phyloP scores from a whole-genome alignment of 345 rosid species.

The Citrus sinensis region DNA sequence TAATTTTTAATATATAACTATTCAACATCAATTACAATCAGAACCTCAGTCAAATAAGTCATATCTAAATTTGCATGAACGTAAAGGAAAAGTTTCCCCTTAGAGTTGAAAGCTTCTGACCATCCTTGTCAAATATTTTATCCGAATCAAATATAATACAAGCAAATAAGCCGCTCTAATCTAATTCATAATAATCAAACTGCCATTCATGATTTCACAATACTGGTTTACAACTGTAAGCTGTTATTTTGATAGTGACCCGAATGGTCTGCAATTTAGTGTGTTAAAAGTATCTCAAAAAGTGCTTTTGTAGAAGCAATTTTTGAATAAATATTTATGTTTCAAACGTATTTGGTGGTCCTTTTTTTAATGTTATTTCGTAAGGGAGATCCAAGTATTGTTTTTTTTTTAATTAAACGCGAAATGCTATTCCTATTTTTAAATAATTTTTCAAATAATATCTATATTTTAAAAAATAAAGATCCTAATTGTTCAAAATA shows the following conservation, averaged over 20 bases:
- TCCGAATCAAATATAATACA: background rate
- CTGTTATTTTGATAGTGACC: background rate
- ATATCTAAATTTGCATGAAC: too few relatives aligned
- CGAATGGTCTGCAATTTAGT: background rate
- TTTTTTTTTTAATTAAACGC: too few relatives aligned
- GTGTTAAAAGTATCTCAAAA: background rate
- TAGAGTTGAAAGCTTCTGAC: background rate
- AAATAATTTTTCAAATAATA: too few relatives aligned
- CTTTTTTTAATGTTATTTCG: too few relatives aligned
- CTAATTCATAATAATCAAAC: background rate
- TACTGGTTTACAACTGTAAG: background rate
- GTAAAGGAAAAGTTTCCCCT: background rate
- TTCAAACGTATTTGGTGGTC: too few relatives aligned
- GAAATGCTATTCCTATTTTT: too few relatives aligned
- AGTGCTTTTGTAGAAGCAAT: background rate
- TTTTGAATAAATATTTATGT: background rate
- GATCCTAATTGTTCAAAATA: too few relatives aligned
- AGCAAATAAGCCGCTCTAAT: background rate
- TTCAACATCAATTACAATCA: too few relatives aligned
- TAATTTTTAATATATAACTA: too few relatives aligned
- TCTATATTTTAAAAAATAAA: too few relatives aligned
- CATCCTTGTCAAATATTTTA: background rate
- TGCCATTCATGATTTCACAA: background rate
- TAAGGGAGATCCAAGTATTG: too few relatives aligned
- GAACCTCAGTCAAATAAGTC: too few relatives aligned